Evolutionary conservation across 2,329 filamentous ascomycete genomes (phyloP), one percentile per base, ranked within the genome.

Genomic region (Eutypella sp.): DNA sequence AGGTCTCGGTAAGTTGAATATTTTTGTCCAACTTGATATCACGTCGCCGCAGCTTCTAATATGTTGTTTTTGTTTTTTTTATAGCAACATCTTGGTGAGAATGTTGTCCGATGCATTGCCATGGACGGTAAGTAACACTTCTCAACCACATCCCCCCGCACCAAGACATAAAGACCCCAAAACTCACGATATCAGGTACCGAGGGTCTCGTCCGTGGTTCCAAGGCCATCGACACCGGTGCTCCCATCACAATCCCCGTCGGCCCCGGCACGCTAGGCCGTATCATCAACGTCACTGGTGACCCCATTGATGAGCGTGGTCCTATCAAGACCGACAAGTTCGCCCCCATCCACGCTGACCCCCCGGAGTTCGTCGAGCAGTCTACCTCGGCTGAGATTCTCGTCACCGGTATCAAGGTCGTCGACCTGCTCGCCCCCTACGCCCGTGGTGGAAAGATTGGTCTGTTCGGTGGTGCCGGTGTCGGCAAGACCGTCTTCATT

Each of bases 391-490:
- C 93, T 63, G 93, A 99, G 79, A 85, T 99, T 74, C 84, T 99
- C 62, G 88, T 95, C 66, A 99, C 93, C 62, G 93, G 93, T 85
- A 99, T 99, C 84, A 99, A 99, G 87, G 93, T 99, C 73, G 93
- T 99, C 77, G 93, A 99, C 74, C 83, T 99, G 60, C 85, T 99
- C 67, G 93, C 93, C 65, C 93, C 93, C 67, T 99, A 99, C 76
- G 93, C 93, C 72, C 93, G 93, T 95, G 93, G 93, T 89, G 93
- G 93, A 85, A 99, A 99, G 87, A 99, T 99, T 83, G 93, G 93
- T 89, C 90, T 99, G 63, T 99, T 99, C 79, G 93, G 93, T 78
- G 93, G 93, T 92, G 93, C 93, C 66, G 93, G 93, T 95, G 93
- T 99, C 82, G 93, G 93, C 76, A 99, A 99, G 87, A 99, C 93